Percentiles rank a stretch among this genome's conserved stretches.
Evolutionary conservation across 306 rosid species (phyloP).

Genomic region (Amphicarpaea edgeworthii): DNA sequence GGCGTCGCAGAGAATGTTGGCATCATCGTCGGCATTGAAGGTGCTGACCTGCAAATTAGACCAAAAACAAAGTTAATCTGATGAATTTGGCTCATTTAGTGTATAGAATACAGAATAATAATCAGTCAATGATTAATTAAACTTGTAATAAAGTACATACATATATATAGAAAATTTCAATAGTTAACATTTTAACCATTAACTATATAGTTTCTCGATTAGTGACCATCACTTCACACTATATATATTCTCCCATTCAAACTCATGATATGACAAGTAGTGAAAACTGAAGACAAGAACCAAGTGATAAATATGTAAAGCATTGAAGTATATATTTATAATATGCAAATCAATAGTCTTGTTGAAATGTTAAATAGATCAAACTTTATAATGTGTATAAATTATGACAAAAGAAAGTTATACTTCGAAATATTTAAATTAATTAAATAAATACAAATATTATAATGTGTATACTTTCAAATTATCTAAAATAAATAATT

Average conservation of each 20-base stretch:
- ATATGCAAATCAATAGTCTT: not conserved
- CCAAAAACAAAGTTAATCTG: not conserved
- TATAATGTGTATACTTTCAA: not conserved
- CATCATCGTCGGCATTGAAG: constrained; percentile 42
- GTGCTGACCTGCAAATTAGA: constrained; percentile 52
- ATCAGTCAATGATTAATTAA: not conserved
- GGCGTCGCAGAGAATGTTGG: constrained; percentile 71
- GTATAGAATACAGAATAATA: not conserved
- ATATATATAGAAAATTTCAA: too few species aligned
- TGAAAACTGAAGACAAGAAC: not conserved
- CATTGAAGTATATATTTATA: not conserved
- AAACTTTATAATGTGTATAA: too few species aligned
- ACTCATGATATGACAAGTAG: not conserved
- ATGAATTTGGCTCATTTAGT: not conserved
- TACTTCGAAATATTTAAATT: not conserved
- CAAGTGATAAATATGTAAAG: not conserved
- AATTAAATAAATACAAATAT: not conserved
- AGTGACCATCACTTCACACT: not conserved
- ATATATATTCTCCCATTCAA: too few species aligned
- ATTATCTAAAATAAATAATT: not conserved
- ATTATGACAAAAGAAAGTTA: not conserved
- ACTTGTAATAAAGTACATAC: too few species aligned
- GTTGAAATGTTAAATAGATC: not conserved
- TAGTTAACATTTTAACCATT: not conserved
- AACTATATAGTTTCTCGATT: not conserved